Evolutionary conservation across 345 rosid genomes (phyloP).

Genomic region (Rubroshorea leprosula): DNA sequence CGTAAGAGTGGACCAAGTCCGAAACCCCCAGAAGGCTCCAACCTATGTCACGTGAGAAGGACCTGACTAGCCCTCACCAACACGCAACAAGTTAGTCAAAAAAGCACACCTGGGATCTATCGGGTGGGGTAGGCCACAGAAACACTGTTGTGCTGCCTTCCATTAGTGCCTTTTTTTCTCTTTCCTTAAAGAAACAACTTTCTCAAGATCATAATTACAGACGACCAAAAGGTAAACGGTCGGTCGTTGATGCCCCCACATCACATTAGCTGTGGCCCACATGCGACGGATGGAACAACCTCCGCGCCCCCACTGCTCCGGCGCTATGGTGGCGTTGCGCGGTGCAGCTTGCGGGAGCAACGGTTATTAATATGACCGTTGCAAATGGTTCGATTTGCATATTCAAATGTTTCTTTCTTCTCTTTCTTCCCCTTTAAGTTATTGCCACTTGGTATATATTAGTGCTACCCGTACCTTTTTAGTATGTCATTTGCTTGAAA

Average conservation of each 20-base stretch:
- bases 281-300: not conserved
- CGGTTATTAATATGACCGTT: constrained; percentile 48
- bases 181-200: not conserved
- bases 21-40: not conserved
- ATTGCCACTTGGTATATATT: not conserved
- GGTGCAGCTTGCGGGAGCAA: constrained; percentile 20
- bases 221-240: constrained; percentile 2
- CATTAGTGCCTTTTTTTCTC: not conserved
- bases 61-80: too few species aligned
- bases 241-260: constrained; percentile 14
- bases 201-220: not conserved
- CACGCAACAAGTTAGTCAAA: not conserved
- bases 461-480: not conserved
- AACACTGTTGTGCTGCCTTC: not conserved
- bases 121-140: not conserved
- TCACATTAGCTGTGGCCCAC: constrained; percentile 14
- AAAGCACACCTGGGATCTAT: not conserved
- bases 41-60: too few species aligned
- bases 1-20: not conserved
- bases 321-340: constrained; percentile 8
- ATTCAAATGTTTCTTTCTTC: constrained; percentile 8
- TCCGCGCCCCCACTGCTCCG: constrained; percentile 16
- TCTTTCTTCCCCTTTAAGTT: not conserved
- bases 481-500: not conserved
- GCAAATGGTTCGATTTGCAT: constrained; percentile 6